Evolutionary conservation across 352 stramenopile genomes (phyloP).

Genomic region (Globisporangium sylvaticum): DNA sequence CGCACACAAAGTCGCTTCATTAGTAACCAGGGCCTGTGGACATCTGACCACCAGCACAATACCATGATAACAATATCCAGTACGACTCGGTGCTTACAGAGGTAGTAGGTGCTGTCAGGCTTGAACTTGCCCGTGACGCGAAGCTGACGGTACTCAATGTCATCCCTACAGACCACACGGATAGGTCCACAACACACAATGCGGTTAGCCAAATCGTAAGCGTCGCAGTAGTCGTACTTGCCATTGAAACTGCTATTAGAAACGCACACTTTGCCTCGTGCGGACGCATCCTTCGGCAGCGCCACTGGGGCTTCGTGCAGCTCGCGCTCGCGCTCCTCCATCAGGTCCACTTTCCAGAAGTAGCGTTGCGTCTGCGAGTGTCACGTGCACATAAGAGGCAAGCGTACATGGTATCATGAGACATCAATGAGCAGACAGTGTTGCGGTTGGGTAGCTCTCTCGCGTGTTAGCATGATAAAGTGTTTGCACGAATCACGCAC

Average conservation of each 20-base stretch:
- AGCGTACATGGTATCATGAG: not conserved
- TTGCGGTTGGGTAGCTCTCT: not conserved
- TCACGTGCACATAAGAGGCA: too few species aligned
- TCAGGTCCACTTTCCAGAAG: constrained; percentile 87
- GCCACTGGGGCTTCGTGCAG: constrained; percentile 56
- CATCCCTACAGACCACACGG: constrained; percentile 32
- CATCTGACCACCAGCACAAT: not conserved
- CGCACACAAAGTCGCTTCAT: not conserved
- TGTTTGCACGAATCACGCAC: constrained; percentile 14
- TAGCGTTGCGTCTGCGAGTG: constrained; percentile 71
- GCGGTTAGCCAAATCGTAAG: not conserved
- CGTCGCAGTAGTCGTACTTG: not conserved
- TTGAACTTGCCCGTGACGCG: constrained; percentile 64
- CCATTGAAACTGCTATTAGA: not conserved
- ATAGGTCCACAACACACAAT: not conserved
- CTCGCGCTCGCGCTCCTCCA: constrained; percentile 80
- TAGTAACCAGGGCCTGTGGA: not conserved
- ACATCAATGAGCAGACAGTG: not conserved
- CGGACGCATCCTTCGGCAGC: constrained; percentile 54
- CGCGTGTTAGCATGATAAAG: not conserved
- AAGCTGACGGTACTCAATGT: constrained; percentile 80
- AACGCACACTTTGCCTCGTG: constrained; percentile 50
- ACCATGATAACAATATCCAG: not conserved
- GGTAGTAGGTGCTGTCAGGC: constrained; percentile 69
- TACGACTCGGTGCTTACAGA: constrained; percentile 40